phyloP scores from a whole-genome alignment of 345 rosid species.

The Iberis pinnata region DNA sequence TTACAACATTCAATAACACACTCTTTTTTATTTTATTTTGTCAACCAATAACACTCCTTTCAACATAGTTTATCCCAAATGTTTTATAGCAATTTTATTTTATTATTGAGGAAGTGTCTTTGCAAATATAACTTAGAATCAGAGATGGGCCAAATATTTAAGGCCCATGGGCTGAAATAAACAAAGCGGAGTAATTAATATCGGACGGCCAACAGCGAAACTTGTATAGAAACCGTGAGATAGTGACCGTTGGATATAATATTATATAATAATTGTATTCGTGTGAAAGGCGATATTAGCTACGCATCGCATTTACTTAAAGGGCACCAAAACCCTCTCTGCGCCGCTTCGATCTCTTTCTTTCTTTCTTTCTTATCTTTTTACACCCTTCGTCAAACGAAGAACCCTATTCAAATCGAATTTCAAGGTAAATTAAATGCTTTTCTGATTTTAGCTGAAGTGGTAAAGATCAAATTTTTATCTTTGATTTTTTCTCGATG shows the following conservation, averaged over 20 bases:
- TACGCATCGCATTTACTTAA: constrained; percentile 17
- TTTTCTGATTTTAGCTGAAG: constrained; percentile 1
- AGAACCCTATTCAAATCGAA: constrained; percentile 29
- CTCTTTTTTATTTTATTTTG: too few relatives aligned
- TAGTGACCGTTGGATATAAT: too few relatives aligned
- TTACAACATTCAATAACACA: too few relatives aligned
- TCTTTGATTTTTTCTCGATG: not conserved
- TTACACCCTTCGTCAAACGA: constrained; percentile 22
- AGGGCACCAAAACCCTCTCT: constrained; percentile 21
- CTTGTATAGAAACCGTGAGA: too few relatives aligned
- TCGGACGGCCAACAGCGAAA: too few relatives aligned
- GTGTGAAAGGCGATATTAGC: constrained; percentile 11
- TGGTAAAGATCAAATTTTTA: not conserved
- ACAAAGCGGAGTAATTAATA: too few relatives aligned
- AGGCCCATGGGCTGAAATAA: constrained; percentile 15
- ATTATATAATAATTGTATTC: not conserved
- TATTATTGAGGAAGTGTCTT: too few relatives aligned
- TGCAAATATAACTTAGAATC: too few relatives aligned
- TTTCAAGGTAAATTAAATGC: not conserved
- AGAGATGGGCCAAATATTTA: constrained; percentile 19
- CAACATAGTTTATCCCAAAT: too few relatives aligned
- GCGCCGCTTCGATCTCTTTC: constrained; percentile 28
- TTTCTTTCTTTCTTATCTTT: constrained; percentile 20
- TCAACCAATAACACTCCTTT: too few relatives aligned
- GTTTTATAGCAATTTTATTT: too few relatives aligned